Evolutionary conservation across 2,329 filamentous ascomycete genomes (phyloP).

Genomic region (Diaporthe citri): DNA sequence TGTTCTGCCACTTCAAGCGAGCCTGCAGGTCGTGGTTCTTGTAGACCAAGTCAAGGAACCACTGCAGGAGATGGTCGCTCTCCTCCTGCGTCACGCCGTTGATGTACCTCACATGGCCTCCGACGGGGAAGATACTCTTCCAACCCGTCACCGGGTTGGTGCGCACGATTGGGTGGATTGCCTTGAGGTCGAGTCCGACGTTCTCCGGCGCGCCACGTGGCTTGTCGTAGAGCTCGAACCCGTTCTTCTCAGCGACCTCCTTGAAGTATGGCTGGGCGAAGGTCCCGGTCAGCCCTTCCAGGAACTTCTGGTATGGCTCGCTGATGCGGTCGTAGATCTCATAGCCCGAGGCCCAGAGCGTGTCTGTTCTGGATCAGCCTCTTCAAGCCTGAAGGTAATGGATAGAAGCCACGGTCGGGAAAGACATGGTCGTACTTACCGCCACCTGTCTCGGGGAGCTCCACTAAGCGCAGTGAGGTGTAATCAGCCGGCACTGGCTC

Average conservation of each 20-base stretch:
- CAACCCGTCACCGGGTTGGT: constrained; percentile 75
- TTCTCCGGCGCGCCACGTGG: constrained; percentile 67
- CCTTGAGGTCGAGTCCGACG: constrained; percentile 60
- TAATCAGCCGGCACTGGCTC: constrained; percentile 67
- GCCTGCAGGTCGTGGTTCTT: constrained; percentile 65
- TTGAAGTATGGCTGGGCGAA: constrained; percentile 58
- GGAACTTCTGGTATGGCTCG: constrained; percentile 60
- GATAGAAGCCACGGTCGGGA: not conserved
- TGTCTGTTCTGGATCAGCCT: constrained; percentile 49
- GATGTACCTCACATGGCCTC: constrained; percentile 56
- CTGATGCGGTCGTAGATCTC: constrained; percentile 64
- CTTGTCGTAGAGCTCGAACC: constrained; percentile 59
- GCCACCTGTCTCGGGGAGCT: constrained; percentile 56
- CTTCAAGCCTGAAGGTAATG: not conserved
- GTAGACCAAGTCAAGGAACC: constrained; percentile 55
- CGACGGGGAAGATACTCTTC: constrained; percentile 65
- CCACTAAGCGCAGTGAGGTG: constrained; percentile 64
- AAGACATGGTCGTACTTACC: constrained; percentile 44
- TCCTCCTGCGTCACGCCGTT: constrained; percentile 59
- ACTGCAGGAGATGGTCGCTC: constrained; percentile 56
- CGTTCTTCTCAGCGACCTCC: constrained; percentile 53
- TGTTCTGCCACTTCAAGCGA: constrained; percentile 59
- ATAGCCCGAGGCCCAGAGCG: constrained; percentile 58
- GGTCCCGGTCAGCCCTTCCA: constrained; percentile 59
- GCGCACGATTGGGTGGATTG: constrained; percentile 68